phyloP scores from a whole-genome alignment of 768 basidiomycete species.

The Asterophora parasitica region DNA sequence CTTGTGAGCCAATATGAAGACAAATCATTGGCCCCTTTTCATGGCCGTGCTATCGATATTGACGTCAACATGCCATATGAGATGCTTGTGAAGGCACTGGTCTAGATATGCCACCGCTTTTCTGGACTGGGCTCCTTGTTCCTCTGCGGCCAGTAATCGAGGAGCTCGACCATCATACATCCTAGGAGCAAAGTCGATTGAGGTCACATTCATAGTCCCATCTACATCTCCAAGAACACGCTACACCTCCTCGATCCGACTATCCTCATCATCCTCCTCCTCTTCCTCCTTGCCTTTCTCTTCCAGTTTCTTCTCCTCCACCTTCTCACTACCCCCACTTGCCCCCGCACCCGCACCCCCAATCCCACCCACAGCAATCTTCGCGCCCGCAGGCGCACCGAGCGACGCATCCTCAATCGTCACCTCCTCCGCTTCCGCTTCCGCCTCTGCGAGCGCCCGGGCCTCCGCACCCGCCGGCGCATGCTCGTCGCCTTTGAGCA shows the following conservation, averaged over 20 bases:
- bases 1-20: too few relatives aligned
- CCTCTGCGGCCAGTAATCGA: slow-evolving; percentile 66
- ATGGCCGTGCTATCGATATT: too few relatives aligned
- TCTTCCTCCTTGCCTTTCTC: too few relatives aligned
- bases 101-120: too few relatives aligned
- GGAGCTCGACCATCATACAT: slow-evolving; percentile 79
- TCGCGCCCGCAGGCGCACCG: slow-evolving; percentile 12
- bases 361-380: too few relatives aligned
- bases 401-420: slow-evolving; percentile 19
- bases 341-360: too few relatives aligned
- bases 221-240: too few relatives aligned
- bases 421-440: slow-evolving; percentile 29
- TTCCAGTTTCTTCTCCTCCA: too few relatives aligned
- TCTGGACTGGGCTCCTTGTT: slow-evolving; percentile 53
- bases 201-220: neutral
- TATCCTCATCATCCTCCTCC: slow-evolving; percentile 57
- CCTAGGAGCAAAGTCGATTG: slow-evolving; percentile 37
- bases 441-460: slow-evolving; percentile 18
- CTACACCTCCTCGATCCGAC: slow-evolving; percentile 73
- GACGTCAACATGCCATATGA: too few relatives aligned
- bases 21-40: too few relatives aligned
- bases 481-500: slow-evolving; percentile 79
- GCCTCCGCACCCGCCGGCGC: slow-evolving; percentile 16
- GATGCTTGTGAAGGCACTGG: too few relatives aligned
- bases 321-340: too few relatives aligned